A percentile compares a stretch with the other conserved stretches of the same genome.
These are phyloP conservation scores for Trebouxia sp. DNA, from an alignment of 139 green algal genomes.

Conservation along the genomic window DNA sequence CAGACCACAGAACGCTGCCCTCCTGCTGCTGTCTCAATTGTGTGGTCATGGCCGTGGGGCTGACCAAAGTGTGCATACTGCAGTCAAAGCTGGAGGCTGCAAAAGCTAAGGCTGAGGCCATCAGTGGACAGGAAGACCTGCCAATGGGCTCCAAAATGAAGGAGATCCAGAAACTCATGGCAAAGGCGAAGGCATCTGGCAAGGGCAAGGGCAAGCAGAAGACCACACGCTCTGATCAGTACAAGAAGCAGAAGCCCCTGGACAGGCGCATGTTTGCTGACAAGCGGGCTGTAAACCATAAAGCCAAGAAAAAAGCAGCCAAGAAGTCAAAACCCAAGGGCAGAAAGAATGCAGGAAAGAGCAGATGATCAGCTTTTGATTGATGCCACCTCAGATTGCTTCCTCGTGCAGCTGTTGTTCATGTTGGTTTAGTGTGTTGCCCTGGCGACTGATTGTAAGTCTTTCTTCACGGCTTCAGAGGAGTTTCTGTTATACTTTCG, in stretches of 20 bases:
- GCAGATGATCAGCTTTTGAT: neutral
- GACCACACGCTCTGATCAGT: conserved; percentile 28
- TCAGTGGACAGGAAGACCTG: conserved; percentile 81
- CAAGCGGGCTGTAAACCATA: conserved; percentile 49
- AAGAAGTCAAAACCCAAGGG: conserved; percentile 40
- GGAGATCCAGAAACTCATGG: conserved; percentile 82
- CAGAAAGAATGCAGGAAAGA: conserved; percentile 19
- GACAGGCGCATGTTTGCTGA: conserved; percentile 69
- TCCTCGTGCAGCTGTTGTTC: too few species aligned
- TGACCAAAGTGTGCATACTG: neutral
- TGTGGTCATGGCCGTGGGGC: too few species aligned
- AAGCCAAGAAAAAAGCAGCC: conserved; percentile 39
- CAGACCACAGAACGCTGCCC: too few species aligned
- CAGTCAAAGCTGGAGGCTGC: conserved; percentile 49
- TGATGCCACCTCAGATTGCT: too few species aligned
- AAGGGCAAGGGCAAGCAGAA: conserved; percentile 43
- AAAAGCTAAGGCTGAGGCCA: conserved; percentile 73
- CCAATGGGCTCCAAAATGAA: conserved; percentile 56
- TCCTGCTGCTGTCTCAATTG: neutral
- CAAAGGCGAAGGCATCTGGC: conserved; percentile 52
- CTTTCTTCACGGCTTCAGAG: too few species aligned
- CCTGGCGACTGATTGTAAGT: too few species aligned
- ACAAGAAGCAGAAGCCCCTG: conserved; percentile 47
- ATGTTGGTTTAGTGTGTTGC: too few species aligned
- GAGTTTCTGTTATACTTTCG: too few species aligned